Base-by-base conservation (phyloP, 208 protist species). In the Trypanosoma vivax region DNA sequence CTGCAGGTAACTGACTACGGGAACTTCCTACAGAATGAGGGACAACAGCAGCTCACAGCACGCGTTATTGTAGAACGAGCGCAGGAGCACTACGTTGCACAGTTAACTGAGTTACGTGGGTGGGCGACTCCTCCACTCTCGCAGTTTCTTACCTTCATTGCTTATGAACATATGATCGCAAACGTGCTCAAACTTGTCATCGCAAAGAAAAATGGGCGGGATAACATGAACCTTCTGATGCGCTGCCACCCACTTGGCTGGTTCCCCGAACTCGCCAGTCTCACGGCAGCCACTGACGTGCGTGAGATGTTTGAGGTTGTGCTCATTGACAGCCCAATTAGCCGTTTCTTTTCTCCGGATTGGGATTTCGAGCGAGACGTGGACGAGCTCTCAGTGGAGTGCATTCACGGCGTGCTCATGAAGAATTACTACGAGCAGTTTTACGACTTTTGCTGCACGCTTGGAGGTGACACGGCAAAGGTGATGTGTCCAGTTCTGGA, bases 381-480 rank as follows among this genome's bases (percentile, higher is more conserved):
- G 29, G 88, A 94, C 54, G 79, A 86, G 51, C 71, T 98, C 38
- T 95, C 97, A 49, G 96, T 99, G 43, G 98, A 99, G 70, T 97
- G 97, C 70, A 98, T 99, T 60, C 87, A 96, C 33, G 97, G 96
- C 60, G 90, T 96, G 1, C 77, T 99, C 24, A 92, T 99, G 74
- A 99, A 99, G 85, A 95, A 91, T 30, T 99, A 99, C 78, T 88
- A 99, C 39, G 96, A 99, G 70, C 94, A 98, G 67, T 99, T 99
- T 74, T 97, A 98, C 68, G 65, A 89, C 25, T 98, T 98, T 51
- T 96, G 85, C 73, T 65, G 92, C 55, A 50, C 61, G 14, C 49
- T 97, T 1, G 90, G 88, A n/a, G 92, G 90, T 6, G 76, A 79
- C 33, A 97, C 95, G 23, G 66, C 78, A 19, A 70, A 87, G n/a